Percentiles rank a stretch among this genome's conserved stretches.
Conservation (phyloP, 768 basidiomycete species). For the Tricholoma flavovirens region DNA sequence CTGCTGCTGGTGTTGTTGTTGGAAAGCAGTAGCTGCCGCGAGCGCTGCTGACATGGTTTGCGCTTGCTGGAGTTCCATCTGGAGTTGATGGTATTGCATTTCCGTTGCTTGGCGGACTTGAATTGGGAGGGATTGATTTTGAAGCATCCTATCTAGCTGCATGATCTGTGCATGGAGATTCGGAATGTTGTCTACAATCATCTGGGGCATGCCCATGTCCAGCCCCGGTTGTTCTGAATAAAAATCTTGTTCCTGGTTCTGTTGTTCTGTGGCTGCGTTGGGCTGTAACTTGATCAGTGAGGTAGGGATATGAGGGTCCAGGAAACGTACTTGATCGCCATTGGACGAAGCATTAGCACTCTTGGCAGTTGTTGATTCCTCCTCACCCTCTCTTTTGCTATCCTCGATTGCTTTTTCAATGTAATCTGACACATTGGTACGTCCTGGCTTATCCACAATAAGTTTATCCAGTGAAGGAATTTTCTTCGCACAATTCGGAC, state of each 20-base stretch:
- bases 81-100: conserved; percentile 76
- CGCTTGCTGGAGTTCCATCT: conserved; percentile 74
- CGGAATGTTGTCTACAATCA: conserved; percentile 69
- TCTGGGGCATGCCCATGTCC: conserved; percentile 63
- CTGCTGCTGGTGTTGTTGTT: conserved; percentile 49
- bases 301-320: background rate
- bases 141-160: conserved; percentile 76
- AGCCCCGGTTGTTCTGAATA: conserved; percentile 64
- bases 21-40: conserved; percentile 49
- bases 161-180: conserved; percentile 80
- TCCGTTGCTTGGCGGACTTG: conserved; percentile 76
- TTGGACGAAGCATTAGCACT: conserved; percentile 18
- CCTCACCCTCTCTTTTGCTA: conserved; percentile 58
- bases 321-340: conserved; percentile 31
- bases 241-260: conserved; percentile 50
- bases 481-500: conserved; percentile 85
- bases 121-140: conserved; percentile 67
- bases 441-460: conserved; percentile 68
- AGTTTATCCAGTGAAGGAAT: conserved; percentile 88
- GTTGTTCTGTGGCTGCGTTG: conserved; percentile 12
- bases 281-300: conserved; percentile 9
- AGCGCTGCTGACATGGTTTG: conserved; percentile 66
- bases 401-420: conserved; percentile 79
- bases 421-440: conserved; percentile 74
- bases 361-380: conserved; percentile 27